Conservation (phyloP, 1,139 yeast species). For the Pichia sp. region DNA sequence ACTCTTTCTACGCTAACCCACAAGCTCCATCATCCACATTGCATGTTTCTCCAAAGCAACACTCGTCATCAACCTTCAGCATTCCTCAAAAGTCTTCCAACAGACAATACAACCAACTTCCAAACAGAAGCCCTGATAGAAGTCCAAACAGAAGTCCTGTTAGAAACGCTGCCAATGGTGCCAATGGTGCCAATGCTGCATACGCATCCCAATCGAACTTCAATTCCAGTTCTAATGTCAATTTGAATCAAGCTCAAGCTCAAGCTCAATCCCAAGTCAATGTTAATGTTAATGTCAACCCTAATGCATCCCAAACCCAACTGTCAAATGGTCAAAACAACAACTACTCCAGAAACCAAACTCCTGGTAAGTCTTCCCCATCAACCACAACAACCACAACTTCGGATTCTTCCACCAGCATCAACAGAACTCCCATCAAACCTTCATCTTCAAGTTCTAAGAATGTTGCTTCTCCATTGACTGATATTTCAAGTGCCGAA, state of each 20-base stretch:
- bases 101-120: background rate
- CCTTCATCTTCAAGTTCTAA: background rate
- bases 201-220: too few species aligned
- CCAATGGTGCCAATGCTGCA: too few species aligned
- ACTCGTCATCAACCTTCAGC: background rate
- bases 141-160: background rate
- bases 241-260: background rate
- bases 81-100: background rate
- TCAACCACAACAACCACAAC: conserved; percentile 18
- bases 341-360: background rate
- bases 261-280: background rate
- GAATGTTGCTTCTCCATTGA: background rate
- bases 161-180: background rate
- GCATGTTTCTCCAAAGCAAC: background rate
- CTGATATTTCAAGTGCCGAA: conserved; percentile 6
- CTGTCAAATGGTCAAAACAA: too few species aligned
- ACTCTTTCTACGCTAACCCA: too few species aligned
- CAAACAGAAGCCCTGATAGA: too few species aligned
- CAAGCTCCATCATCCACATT: too few species aligned
- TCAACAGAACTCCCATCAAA: conserved; percentile 1
- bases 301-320: background rate
- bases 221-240: background rate
- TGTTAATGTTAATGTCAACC: too few species aligned
- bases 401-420: background rate
- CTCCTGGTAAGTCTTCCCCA: conserved; percentile 9